Evolutionary conservation across 2,329 filamentous ascomycete genomes (phyloP).

Genomic region (Botrytis tulipae): DNA sequence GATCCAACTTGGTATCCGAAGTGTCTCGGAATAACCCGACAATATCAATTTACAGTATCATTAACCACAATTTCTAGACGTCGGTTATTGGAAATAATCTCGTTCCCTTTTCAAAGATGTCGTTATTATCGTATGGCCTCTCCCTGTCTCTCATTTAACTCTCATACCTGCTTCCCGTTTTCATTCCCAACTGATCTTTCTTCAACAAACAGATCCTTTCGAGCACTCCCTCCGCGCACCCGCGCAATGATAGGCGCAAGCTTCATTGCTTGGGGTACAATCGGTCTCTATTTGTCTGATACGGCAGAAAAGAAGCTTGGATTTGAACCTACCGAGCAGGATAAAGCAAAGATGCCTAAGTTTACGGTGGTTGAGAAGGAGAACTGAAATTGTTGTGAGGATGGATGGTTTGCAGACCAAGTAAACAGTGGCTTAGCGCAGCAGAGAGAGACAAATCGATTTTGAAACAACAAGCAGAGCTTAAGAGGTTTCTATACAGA

Average conservation of each 20-base stretch:
- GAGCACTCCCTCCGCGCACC: slow-evolving; percentile 66
- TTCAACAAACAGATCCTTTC: slow-evolving; percentile 49
- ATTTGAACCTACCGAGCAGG: slow-evolving; percentile 68
- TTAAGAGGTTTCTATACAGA: not conserved
- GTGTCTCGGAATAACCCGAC: not conserved
- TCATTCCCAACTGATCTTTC: not conserved
- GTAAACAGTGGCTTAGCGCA: not conserved
- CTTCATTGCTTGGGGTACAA: slow-evolving; percentile 71
- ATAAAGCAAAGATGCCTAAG: slow-evolving; percentile 67
- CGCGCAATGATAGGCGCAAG: slow-evolving; percentile 70
- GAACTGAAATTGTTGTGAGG: not conserved
- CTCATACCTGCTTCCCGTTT: too few relatives aligned
- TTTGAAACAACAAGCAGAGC: not conserved
- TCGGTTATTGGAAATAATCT: not conserved
- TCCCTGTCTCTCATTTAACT: not conserved
- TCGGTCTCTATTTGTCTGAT: slow-evolving; percentile 73
- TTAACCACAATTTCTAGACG: not conserved
- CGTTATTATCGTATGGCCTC: slow-evolving; percentile 10
- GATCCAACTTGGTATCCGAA: not conserved
- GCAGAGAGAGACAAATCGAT: not conserved
- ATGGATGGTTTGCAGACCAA: not conserved
- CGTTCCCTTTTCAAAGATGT: not conserved
- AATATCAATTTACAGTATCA: not conserved
- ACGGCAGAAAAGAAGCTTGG: slow-evolving; percentile 71
- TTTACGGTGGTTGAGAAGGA: slow-evolving; percentile 59